Base-by-base conservation (phyloP, 129 eudicot genomes). In the Daucus carota region DNA sequence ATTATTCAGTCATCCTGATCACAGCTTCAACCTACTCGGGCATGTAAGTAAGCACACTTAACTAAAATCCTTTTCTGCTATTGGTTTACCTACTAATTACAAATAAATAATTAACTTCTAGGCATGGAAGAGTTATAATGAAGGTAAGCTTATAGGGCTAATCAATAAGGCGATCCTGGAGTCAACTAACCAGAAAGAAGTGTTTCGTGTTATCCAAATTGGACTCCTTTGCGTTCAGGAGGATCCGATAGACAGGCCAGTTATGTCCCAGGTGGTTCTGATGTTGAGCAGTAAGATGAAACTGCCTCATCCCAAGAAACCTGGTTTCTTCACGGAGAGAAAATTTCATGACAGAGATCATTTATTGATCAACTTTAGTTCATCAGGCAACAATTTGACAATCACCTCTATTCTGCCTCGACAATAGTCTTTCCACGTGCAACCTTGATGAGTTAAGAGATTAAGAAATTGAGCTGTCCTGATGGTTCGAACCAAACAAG, bases 1-100 rank as follows among this genome's bases (percentile, higher is more conserved):
- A 59, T 28, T 26, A 24, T 59, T 59, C 66, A 59, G 66, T 59
- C 66, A 59, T 59, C 66, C 66, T 26, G 66, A 59, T 26, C 66
- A 59, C 66, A 22, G 66, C 33, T 59, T 59, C 10, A 59, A 59
- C 66, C 66, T 59, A n/a, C 66, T 59, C 16, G 66, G 33, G 14
- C 66, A 59, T 59, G 66, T 59, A 59, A 24, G 66, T 2, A 59
- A n/a, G 66, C 31, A 24, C 26, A 0, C 18, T 18, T 47, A 0
- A 24, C 26, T 59, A 24, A 2, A 59, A 0, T 59, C 14, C 16
- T 11, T 57, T 10, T n/a, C 10, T n/a, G 31, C 66, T 59, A 26
- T 59, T 1, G 33, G 32, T 26, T 59, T 24, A 59, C 13, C 3
- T 59, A 10, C 33, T 26, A 59, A 24, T 26, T 11, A 59, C 33